These are phyloP conservation scores for Blepharisma japonicum DNA, from an alignment of 73 alveolate genomes.

Conservation along the genomic window DNA sequence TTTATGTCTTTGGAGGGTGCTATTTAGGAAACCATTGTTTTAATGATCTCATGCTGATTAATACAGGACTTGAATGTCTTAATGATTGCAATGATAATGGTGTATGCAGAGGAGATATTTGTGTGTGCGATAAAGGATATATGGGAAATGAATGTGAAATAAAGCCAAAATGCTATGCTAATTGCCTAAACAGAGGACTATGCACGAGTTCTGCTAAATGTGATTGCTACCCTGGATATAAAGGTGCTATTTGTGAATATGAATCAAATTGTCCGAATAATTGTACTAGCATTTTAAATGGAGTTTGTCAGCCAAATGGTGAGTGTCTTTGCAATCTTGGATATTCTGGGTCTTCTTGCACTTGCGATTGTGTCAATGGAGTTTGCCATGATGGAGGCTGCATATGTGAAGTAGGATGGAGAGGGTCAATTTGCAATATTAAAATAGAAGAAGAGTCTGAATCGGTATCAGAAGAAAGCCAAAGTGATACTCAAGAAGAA, in stretches of 20 bases:
- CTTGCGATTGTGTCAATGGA: slow-evolving; percentile 19
- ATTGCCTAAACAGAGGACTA: slow-evolving; percentile 7
- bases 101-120: slow-evolving; percentile 14
- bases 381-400: slow-evolving; percentile 15
- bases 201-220: slow-evolving; percentile 11
- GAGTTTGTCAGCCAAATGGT: slow-evolving; percentile 24
- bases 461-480: no score
- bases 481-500: no score
- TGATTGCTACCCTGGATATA: slow-evolving; percentile 29
- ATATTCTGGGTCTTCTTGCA: slow-evolving; percentile 5
- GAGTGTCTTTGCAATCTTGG: slow-evolving; percentile 2
- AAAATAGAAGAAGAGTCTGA: no score
- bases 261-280: slow-evolving; percentile 8
- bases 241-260: slow-evolving; percentile 24
- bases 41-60: slow-evolving; percentile 12
- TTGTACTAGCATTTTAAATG: slow-evolving; percentile 8
- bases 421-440: background rate
- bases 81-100: slow-evolving; percentile 2
- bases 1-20: slow-evolving; percentile 15
- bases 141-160: background rate
- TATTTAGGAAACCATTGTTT: slow-evolving; percentile 13
- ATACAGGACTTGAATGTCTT: slow-evolving; percentile 12
- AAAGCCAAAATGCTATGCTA: background rate
- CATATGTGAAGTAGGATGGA: slow-evolving; percentile 17
- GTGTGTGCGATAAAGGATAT: slow-evolving; percentile 20